Base-by-base conservation (phyloP, 2,329 filamentous ascomycete genomes). In the Metarhizium album region DNA sequence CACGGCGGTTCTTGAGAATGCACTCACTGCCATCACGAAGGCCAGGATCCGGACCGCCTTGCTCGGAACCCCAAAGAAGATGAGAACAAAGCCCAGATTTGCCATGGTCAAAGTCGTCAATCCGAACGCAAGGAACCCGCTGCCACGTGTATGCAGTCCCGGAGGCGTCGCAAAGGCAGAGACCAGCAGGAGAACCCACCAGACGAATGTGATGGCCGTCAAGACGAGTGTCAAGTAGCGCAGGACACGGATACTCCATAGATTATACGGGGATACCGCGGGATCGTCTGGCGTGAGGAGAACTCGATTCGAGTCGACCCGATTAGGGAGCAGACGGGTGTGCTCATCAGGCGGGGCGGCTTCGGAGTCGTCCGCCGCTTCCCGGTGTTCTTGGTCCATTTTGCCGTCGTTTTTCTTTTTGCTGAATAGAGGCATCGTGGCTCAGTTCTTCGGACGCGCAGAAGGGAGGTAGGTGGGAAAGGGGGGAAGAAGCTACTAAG, bases 141-240 rank as follows among this genome's bases (percentile, higher is more conserved):
- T 93, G 4, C 93, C 93, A 48, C 89, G 82, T 9, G 83, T 86
- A 64, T 93, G 82, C 64, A 97, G 83, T 45, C 85, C 84, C 1
- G 91, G 91, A 14, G 90, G 90, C 49, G 87, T 95, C 58, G 94
- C 83, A 69, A 98, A 98, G 57, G 86, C 82, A 50, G 88, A 89
- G 16, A 96, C 82, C n/a, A 98, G 76, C 33, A 95, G 74, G 49
- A 96, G 67, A 9, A 88, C 77, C 91, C 93, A 97, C 91, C 91
- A 97, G n/a, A 89, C 61, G 61, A 94, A 89, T 51, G 83, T 87
- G 59, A 90, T 64, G 48, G 82, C 66, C 20, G 91, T 74, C 62
- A 96, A 87, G 37, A 88, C 60, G 50, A 95, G 74, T 4, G 89
- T 91, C 54, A 93, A 67, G 62, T 83, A 87, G 63, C 90, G 82